Base-by-base conservation (phyloP, 2,329 filamentous ascomycete genomes). In the Ustilaginoidea virens region DNA sequence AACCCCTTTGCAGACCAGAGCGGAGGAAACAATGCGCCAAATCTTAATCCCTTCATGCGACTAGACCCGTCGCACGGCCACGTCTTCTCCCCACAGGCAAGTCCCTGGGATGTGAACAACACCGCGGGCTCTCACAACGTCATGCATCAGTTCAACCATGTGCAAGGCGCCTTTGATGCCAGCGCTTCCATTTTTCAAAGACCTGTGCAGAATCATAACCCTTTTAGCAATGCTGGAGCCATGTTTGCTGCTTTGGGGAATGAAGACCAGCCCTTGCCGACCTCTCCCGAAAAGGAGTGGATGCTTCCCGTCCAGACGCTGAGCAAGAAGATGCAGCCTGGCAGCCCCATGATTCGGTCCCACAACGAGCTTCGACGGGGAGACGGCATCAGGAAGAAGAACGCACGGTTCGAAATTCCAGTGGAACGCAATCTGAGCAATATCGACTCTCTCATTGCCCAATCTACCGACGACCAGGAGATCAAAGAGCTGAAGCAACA, bases 401-500 rank as follows among this genome's bases (percentile, higher is more conserved):
- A 96, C 48, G 85, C 86, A 39, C 80, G 87, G 41, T 94, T 96
- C 55, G 87, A 96, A 48, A 98, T 98, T 41, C 90, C 90, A 7
- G 75, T 81, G 25, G 90, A 94, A 58, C 74, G 86, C 37, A 96
- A 86, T 47, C 70, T 98, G 42, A 76, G 71, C 63, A 96, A 92
- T 58, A 96, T 98, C 56, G 90, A 98, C 53, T 69, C 82, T 36
- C 67, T 96, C 47, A 96, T 98, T 54, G 68, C 77, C 30, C 75
- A 82, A 55, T 87, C 83, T 20, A 83, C 73, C 32, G 79, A 92
- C 52, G 87, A 96, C 47, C 75, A 90, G 40, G 79, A 92, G 61
- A 80, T 93, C 61, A 96, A 93, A 66, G 86, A 96, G 60, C 68
- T 98, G 46, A 98, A 98, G 70, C 85, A 93, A 53, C 90, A 94